Conservation (phyloP, 73 alveolate species). For the Paramecium octaurelia region DNA sequence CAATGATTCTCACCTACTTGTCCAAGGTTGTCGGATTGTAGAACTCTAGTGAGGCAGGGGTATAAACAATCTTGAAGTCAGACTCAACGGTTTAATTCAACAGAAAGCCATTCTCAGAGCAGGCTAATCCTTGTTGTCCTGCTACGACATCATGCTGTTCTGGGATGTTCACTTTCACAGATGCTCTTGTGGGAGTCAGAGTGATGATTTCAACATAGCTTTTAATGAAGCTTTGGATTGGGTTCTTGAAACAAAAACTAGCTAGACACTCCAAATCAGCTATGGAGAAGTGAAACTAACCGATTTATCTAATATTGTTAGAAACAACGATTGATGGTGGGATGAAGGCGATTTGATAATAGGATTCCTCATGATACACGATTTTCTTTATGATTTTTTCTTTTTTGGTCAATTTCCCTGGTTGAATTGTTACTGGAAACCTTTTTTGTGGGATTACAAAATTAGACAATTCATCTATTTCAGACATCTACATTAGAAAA, state of each 20-base stretch:
- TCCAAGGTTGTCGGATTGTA: neutral
- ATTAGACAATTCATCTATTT: constrained; percentile 15
- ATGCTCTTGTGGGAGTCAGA: neutral
- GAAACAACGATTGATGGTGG: neutral
- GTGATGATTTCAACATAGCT: neutral
- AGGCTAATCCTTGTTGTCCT: neutral
- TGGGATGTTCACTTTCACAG: neutral
- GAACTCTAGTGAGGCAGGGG: neutral
- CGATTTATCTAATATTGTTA: neutral
- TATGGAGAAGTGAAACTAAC: neutral
- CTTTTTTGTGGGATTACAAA: neutral
- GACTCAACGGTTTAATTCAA: neutral
- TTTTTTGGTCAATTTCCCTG: neutral
- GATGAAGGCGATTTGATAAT: neutral
- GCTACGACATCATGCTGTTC: neutral
- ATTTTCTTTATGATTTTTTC: constrained; percentile 34
- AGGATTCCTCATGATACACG: neutral
- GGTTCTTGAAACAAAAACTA: neutral
- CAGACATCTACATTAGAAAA: neutral
- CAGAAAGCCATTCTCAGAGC: constrained; percentile 1
- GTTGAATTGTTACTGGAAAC: neutral
- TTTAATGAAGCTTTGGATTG: neutral
- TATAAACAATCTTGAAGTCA: neutral
- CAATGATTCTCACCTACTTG: neutral
- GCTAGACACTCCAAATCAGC: neutral